Evolutionary conservation across 352 stramenopile species (phyloP), one percentile per base, ranked within the genome.

Genomic region (Phytophthora ramorum): DNA sequence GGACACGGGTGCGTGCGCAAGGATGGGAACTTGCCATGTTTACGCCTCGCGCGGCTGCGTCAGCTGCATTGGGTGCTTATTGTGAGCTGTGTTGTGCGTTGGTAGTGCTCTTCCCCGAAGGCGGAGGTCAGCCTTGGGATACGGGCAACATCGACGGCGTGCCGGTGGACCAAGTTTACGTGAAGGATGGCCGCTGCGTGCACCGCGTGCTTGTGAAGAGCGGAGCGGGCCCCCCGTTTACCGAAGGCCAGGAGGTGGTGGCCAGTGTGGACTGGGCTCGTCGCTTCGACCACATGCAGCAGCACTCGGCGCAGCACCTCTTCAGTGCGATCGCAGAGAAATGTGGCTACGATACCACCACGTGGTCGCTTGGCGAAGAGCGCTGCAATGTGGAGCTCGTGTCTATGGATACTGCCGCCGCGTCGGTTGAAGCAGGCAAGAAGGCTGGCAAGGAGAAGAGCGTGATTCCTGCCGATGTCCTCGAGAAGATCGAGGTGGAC

Each of bases 271-370:
- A 96, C 66, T 96, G 89, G 89, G 60, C 56, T 34, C 83, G 90
- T 12, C 81, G 90, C 53, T 86, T 90, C 30, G 90, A 96, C 57
- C 88, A 96, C 72, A 96, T 96, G 88, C 85, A 92, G 66, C 89
- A 96, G 69, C 91, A 97, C 76, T 96, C 91, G 54, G 89, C 79
- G 35, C 91, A 97, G 69, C 91, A 97, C 55, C 63, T 97, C 34
- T 78, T 96, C 46, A 95, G 82, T 55, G 89, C 89, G n/a, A 82
- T 97, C 28, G 89, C 87, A 34, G 76, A 93, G 49, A 79, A 71
- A 38, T 80, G 90, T 66, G 79, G 83, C 20, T 85, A 87, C 28
- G 74, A 92, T 55, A 96, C 89, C 6, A 87, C 76, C 9, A 95
- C 85, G n/a, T 96, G 90, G 83, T 91, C 77, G 12, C 72, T 92